A percentile compares a stretch with the other conserved stretches of the same genome.
Evolutionary conservation across 805 yeast genomes (phyloP).

Genomic region (Ascoidea rubescens): DNA sequence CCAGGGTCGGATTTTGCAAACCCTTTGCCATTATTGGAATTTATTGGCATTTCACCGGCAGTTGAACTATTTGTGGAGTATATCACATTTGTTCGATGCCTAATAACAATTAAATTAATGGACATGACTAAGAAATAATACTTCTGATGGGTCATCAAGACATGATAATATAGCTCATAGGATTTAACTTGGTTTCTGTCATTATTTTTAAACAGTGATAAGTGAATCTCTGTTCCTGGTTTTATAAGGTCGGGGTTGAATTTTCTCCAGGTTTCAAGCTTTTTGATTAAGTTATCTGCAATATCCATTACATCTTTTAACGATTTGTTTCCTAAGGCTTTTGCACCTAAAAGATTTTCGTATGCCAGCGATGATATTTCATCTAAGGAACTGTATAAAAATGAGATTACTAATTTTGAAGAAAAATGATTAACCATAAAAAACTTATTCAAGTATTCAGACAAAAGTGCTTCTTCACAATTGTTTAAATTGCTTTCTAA

Average conservation of each 20-base stretch:
- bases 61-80: background rate
- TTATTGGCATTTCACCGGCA: background rate
- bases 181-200: too few relatives aligned
- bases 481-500: background rate
- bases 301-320: background rate
- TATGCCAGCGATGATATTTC: background rate
- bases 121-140: background rate
- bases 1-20: background rate
- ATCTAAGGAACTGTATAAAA: background rate
- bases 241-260: background rate
- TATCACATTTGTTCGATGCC: background rate
- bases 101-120: background rate
- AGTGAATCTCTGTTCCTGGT: background rate
- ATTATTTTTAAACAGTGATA: too few relatives aligned
- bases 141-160: background rate
- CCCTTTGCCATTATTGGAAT: background rate
- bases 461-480: background rate
- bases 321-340: background rate
- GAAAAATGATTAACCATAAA: background rate
- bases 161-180: background rate
- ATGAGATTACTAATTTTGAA: background rate
- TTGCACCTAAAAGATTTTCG: background rate
- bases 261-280: background rate
- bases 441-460: background rate
- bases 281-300: background rate